Conservation (phyloP, 495 filamentous ascomycete genomes). For the Neurospora sp. region DNA sequence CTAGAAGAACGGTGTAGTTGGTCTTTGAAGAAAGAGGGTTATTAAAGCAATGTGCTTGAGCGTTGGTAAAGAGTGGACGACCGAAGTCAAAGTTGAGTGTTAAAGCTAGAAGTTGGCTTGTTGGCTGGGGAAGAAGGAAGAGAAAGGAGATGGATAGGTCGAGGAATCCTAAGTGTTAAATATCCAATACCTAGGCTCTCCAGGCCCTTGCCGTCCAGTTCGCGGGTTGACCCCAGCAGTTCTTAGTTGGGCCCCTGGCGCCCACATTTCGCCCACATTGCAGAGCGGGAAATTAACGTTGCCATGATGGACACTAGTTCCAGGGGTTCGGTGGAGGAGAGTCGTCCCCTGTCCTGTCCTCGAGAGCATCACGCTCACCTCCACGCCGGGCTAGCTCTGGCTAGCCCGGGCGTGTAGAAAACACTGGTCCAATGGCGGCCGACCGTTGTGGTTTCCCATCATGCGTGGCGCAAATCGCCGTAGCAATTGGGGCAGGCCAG, state of each 20-base stretch:
- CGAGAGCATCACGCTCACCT: constrained; percentile 1
- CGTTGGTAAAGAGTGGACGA: constrained; percentile 48
- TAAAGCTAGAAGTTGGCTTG: constrained; percentile 38
- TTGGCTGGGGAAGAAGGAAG: constrained; percentile 35
- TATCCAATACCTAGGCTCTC: constrained; percentile 8
- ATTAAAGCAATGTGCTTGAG: constrained; percentile 32
- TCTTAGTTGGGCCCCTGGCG: not conserved
- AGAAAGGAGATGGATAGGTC: constrained; percentile 17
- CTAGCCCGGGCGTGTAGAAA: not conserved
- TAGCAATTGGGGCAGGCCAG: not conserved
- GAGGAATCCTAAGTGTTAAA: constrained; percentile 21
- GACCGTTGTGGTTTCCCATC: not conserved
- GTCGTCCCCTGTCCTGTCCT: not conserved
- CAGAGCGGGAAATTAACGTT: constrained; percentile 24
- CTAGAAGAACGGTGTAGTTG: constrained; percentile 12
- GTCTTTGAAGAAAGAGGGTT: constrained; percentile 26
- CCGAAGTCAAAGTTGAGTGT: constrained; percentile 44
- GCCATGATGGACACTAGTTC: constrained; percentile 18
- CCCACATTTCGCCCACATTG: not conserved
- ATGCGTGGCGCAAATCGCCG: not conserved
- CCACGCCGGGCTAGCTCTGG: constrained; percentile 4
- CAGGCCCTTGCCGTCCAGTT: not conserved
- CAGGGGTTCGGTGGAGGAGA: constrained; percentile 23
- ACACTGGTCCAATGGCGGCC: not conserved
- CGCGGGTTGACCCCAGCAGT: not conserved